Evolutionary conservation across 2,329 filamentous ascomycete genomes (phyloP).

Genomic region (Clonostachys rhizophaga): DNA sequence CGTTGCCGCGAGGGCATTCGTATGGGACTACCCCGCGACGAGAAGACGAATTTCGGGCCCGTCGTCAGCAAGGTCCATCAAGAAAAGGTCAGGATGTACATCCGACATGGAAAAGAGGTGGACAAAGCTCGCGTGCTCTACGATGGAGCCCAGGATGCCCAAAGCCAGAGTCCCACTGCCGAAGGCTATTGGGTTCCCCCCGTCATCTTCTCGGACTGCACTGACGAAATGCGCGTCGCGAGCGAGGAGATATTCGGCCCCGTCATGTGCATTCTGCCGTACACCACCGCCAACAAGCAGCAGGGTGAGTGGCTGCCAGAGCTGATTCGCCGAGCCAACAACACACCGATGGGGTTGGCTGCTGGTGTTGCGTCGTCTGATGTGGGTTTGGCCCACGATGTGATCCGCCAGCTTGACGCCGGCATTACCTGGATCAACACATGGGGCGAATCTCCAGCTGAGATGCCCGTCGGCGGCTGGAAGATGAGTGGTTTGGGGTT

Average conservation of each 20-base stretch:
- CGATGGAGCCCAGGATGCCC: slow-evolving; percentile 61
- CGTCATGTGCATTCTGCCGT: slow-evolving; percentile 76
- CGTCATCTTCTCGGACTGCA: slow-evolving; percentile 83
- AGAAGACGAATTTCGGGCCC: slow-evolving; percentile 76
- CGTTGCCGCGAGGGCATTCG: slow-evolving; percentile 62
- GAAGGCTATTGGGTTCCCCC: slow-evolving; percentile 81
- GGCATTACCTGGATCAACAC: slow-evolving; percentile 93
- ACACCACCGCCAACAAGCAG: slow-evolving; percentile 34
- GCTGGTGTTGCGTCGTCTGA: slow-evolving; percentile 80
- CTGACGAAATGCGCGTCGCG: slow-evolving; percentile 74
- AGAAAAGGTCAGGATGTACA: slow-evolving; percentile 75
- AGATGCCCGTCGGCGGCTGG: slow-evolving; percentile 92
- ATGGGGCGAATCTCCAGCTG: slow-evolving; percentile 87
- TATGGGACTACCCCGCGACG: slow-evolving; percentile 67
- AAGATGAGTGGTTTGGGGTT: slow-evolving; percentile 85
- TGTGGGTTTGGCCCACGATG: slow-evolving; percentile 66
- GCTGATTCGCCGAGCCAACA: slow-evolving; percentile 68
- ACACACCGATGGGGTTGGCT: slow-evolving; percentile 72
- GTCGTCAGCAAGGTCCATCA: slow-evolving; percentile 70
- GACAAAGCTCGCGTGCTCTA: slow-evolving; percentile 72
- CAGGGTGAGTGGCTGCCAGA: slow-evolving; percentile 50
- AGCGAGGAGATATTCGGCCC: slow-evolving; percentile 86
- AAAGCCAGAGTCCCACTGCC: slow-evolving; percentile 37
- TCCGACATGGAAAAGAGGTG: slow-evolving; percentile 65
- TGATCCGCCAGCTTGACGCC: slow-evolving; percentile 68